Evolutionary conservation across 2,329 filamentous ascomycete species (phyloP), one percentile per base, ranked within the genome.

Genomic region (Graphilbum ipis-grandicollis): DNA sequence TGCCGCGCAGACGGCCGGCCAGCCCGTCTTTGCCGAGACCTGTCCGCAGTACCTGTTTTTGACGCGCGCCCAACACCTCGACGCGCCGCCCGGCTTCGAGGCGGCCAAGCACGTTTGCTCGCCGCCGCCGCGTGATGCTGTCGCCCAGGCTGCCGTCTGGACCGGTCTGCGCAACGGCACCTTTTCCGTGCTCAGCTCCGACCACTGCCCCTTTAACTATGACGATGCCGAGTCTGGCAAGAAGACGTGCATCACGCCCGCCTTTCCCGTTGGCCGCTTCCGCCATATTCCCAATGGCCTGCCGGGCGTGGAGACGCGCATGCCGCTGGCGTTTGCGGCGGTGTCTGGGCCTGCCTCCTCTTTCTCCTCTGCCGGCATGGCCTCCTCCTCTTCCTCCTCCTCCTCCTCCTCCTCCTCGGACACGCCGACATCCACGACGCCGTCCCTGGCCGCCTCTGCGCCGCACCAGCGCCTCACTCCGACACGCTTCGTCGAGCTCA

Each of bases 21-120:
- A 69, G 9, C 66, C 68, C 1, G 56, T 71, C 18, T 64, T 67
- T 42, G 68, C 63, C 2, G 67, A 71, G 48, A 73, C 68, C 1
- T 72, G 68, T 46, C 68, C 68, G 3, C 68, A 72, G 39, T 72
- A 73, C 43, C 56, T 72, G 14, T 66, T 67, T 43, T 53, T 72
- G n/a, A 63, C 64, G 1, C 57, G 61, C n/a, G 53, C 58, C 8
- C 43, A 46, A n/a, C 45, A 51, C n/a, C 44, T 47, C 9, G 46
- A 47, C 22, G 46, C 45, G 15, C 39, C 41, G 6, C 48, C 55
- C 38, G 41, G 47, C 17, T 64, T 66, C 42, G 59, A 62, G 42
- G 66, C 66, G 13, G 65, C 66, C 5, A 70, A 70, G 50, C 63
- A 59, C 44, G 63, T 71, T 3, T 72, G 67, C 46, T 60, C 57